A percentile compares a stretch with the other conserved stretches of the same genome.
These are phyloP conservation scores for Aspergillus terreus DNA, from an alignment of 2,329 filamentous ascomycete genomes.

Conservation along the genomic window DNA sequence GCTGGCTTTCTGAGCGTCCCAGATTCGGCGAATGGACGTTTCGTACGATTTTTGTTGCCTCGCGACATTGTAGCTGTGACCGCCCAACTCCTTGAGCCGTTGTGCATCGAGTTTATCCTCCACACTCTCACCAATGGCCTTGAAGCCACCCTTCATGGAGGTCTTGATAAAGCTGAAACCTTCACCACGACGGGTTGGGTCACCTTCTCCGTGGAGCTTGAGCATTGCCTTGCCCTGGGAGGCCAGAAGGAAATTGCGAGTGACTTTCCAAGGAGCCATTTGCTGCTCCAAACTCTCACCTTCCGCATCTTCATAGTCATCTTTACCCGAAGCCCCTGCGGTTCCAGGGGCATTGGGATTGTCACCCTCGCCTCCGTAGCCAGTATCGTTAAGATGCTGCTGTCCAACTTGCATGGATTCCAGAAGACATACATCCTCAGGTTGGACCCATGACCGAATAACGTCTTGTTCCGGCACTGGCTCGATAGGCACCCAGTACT, in stretches of 20 bases:
- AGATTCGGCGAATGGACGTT: constrained; percentile 85
- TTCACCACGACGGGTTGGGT: constrained; percentile 87
- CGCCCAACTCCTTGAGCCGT: constrained; percentile 63
- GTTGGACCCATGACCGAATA: constrained; percentile 84
- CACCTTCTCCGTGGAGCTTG: constrained; percentile 86
- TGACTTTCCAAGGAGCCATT: constrained; percentile 93
- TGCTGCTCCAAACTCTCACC: constrained; percentile 78
- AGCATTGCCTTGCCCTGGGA: constrained; percentile 96
- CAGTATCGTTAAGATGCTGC: constrained; percentile 85
- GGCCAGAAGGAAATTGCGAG: constrained; percentile 92
- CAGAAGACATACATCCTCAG: constrained; percentile 89
- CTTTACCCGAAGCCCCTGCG: constrained; percentile 63
- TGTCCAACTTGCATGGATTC: constrained; percentile 96
- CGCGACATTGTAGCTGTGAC: constrained; percentile 96
- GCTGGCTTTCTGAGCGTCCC: constrained; percentile 80
- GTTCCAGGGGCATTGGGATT: not conserved
- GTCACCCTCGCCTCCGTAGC: constrained; percentile 61
- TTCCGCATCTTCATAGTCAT: constrained; percentile 59
- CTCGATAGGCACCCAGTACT: constrained; percentile 82
- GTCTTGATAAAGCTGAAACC: constrained; percentile 97
- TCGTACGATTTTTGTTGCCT: constrained; percentile 90
- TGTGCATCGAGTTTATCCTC: constrained; percentile 84
- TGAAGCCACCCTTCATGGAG: constrained; percentile 98
- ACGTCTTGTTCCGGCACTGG: constrained; percentile 73
- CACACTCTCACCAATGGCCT: constrained; percentile 82